These are phyloP conservation scores for Diaporthe sp. DNA, from an alignment of 2,329 filamentous ascomycete species.

Conservation along the genomic window DNA sequence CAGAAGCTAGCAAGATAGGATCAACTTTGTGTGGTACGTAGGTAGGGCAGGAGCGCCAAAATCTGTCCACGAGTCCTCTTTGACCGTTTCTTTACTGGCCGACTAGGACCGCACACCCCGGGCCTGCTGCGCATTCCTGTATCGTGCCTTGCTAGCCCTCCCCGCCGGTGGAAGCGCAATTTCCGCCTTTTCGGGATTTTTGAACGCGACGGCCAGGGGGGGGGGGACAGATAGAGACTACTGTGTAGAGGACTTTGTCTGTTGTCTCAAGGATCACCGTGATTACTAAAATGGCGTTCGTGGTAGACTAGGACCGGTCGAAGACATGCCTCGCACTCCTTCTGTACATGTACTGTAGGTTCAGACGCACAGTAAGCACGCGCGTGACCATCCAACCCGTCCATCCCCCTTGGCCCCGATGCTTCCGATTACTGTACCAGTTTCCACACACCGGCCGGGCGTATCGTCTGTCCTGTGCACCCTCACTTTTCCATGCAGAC, in stretches of 20 bases:
- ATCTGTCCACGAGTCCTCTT: slow-evolving; percentile 8
- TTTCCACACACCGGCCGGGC: neutral
- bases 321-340: neutral
- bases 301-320: neutral
- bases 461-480: neutral
- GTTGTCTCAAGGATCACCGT: neutral
- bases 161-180: slow-evolving; percentile 10
- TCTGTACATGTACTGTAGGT: neutral
- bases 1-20: neutral
- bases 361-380: slow-evolving; percentile 22
- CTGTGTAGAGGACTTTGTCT: neutral
- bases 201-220: no score
- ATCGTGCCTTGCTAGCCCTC: neutral
- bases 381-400: neutral
- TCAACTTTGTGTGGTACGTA: neutral
- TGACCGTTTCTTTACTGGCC: neutral
- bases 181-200: slow-evolving; percentile 9
- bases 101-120: slow-evolving; percentile 5
- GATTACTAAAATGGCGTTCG: neutral
- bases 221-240: neutral
- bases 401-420: neutral
- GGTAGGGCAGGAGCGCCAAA: neutral
- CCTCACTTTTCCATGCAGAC: neutral
- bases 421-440: neutral
- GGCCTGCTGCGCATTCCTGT: neutral